Base-by-base conservation (phyloP, 2,329 filamentous ascomycete genomes). In the Talaromyces piceae region DNA sequence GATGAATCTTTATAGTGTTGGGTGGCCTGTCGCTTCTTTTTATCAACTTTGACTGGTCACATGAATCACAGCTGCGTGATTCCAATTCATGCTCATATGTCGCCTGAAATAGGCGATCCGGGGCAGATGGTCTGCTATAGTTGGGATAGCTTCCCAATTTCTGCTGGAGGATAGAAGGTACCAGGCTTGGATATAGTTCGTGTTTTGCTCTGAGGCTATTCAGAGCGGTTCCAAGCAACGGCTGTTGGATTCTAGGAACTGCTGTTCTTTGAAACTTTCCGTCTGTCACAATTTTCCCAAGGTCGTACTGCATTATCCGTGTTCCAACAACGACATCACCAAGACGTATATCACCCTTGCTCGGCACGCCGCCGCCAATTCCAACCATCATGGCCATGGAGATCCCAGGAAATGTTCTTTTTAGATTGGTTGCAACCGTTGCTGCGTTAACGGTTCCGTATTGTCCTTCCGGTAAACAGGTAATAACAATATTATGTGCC, bases 1-100 rank as follows among this genome's bases (percentile, higher is more conserved):
- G 53, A 31, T 54, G 56, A 3, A 47, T 4, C n/a, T n/a, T 4
- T n/a, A 44, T 43, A 8, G 43, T 20, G 9, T 18, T 37, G 2
- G 41, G 26, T 18, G 4, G 41, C n/a, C 27, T n/a, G n/a, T n/a
- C n/a, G n/a, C n/a, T n/a, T n/a, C n/a, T n/a, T n/a, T n/a, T n/a
- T 50, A 22, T 37, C 33, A 31, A 5, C 31, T 20, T 33, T 45
- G 30, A 5, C 20, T 26, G 23, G 22, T 50, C 20, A 20, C 39
- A 18, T 9, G 25, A 31, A 7, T 18, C 13, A 22, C 48, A 39
- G 23, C 23, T 18, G 16, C 30, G 12, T 26, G 11, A 41, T 7
- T 25, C 30, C 8, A 8, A 13, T 9, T 31, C 31, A 13, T n/a
- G 23, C 13, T 41, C 25, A 13, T 7, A 41, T 41, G 22, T 18